Evolutionary conservation across 2,329 filamentous ascomycete species (phyloP), one percentile per base, ranked within the genome.

Genomic region (Aspergillus ochraceoroseus): DNA sequence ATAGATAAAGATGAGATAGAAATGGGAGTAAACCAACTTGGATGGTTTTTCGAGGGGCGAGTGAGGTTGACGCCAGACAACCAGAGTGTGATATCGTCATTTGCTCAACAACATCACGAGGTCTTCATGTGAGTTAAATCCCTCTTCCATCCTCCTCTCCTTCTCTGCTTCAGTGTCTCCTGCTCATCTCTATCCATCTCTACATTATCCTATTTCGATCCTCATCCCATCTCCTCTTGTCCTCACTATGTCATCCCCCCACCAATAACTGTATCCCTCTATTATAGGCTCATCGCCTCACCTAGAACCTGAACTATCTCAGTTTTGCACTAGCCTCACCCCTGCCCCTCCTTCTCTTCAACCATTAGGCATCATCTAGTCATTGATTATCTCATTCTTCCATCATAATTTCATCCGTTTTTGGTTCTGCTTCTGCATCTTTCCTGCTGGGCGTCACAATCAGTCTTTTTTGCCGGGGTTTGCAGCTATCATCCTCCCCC

Each of bases 101-200:
- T n/a, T n/a, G n/a, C n/a, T n/a, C 7, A 11, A n/a, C 30, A 18
- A 32, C 20, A 45, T 45, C 45, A 48, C 42, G 42, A 43, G 42
- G 28, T 8, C 25, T 42, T 29, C 45, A 48, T 38, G 42, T 48
- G 45, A 30, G 38, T 39, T 32, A 8, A n/a, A n/a, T n/a, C 9
- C 32, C 14, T 40, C 31, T 14, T 45, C 41, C 39, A 49, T 42
- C 32, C 19, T 15, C 34, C 36, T 53, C 33, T 47, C 31, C 33
- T 33, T 30, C 39, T 37, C 31, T n/a, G 14, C 26, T 11, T 23
- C 30, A 22, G 14, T 27, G 7, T 27, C 23, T 8, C 33, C 26
- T 27, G 37, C 25, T 36, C 17, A 25, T 26, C 25, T 29, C 32
- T 28, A 18, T 26, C 29, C 43, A 18, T 44, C 14, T 37, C 32